Evolutionary conservation across 805 yeast genomes (phyloP), one percentile per base, ranked within the genome.

Genomic region (Brettanomyces anomalus): DNA sequence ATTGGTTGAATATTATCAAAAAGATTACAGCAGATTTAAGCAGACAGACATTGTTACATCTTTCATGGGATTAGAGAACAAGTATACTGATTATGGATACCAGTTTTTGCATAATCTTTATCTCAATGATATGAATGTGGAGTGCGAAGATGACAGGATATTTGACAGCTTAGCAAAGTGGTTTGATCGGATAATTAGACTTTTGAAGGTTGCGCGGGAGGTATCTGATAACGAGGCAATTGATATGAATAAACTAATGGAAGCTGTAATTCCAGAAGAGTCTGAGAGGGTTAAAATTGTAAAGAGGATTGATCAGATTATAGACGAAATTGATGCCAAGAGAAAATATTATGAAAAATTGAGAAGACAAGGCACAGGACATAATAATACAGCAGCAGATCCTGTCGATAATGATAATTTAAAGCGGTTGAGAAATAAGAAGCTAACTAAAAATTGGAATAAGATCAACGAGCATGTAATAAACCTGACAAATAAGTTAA

Each of bases 31-130:
- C 26, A 58, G 67, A 5, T 56, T 54, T 38, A 43, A 47, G 26
- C 51, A 52, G 38, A 74, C 77, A 45, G 81, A 83, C 48, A 72
- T 85, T 46, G 89, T 86, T 30, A 74, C 79, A 48, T 71, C 74
- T 36, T 74, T 90, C 33, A 75, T 83, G 56, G 67, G 67, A 10
- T 64, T 90, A 16, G 72, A 87, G 35, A 78, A 79, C 36, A 74
- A 76, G 24, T 95, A 89, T 58, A 85, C 85, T 49, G 78, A 76
- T 44, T 70, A 80, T 11, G 70, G 85, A 39, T 85, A 85, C 67
- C 66, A 66, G 42, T 93, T 90, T 55, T 70, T 90, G 45, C 90
- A 86, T 55, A 79, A 83, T 42, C 75, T 88, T n/a, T 88, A 89
- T 59, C 47, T 71, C n/a, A 77, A 84, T 49, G 97, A 90, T 55